Percentiles rank a stretch among this genome's conserved stretches.
These are phyloP conservation scores for Biscogniauxia marginata DNA, from an alignment of 2,329 filamentous ascomycete genomes.

Conservation along the genomic window DNA sequence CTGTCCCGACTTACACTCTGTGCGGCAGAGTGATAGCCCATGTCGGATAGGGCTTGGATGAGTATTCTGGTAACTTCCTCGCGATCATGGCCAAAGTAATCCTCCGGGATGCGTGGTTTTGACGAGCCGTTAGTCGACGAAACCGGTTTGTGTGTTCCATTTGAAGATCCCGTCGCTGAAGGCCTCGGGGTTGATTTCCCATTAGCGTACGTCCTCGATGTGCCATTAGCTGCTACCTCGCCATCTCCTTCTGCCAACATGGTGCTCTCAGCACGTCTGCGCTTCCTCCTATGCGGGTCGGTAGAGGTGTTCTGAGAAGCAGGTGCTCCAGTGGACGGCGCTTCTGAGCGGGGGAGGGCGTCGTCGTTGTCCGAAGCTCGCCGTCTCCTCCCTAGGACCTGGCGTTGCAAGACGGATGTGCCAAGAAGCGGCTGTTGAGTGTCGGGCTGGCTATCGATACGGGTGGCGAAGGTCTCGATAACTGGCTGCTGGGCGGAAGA, in stretches of 20 bases:
- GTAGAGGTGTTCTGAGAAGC: conserved; percentile 18
- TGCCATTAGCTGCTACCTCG: conserved; percentile 51
- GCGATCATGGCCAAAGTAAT: conserved; percentile 81
- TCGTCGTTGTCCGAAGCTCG: conserved; percentile 44
- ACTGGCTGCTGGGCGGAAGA: conserved; percentile 7
- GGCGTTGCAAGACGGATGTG: conserved; percentile 23
- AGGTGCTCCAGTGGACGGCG: conserved; percentile 22
- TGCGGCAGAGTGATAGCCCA: conserved; percentile 82
- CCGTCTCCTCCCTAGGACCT: conserved; percentile 56
- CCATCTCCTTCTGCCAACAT: conserved; percentile 63
- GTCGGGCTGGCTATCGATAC: conserved; percentile 9
- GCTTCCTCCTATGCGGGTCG: conserved; percentile 49
- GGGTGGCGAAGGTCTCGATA: conserved; percentile 5
- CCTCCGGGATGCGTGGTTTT: conserved; percentile 29
- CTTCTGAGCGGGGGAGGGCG: conserved; percentile 14
- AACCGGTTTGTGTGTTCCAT: conserved; percentile 47
- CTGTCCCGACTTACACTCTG: conserved; percentile 75
- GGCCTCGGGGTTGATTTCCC: conserved; percentile 51
- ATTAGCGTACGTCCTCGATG: conserved; percentile 53
- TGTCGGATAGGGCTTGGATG: conserved; percentile 84
- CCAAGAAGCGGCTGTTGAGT: conserved; percentile 4
- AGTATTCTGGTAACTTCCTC: conserved; percentile 92
- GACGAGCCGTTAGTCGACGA: conserved; percentile 56
- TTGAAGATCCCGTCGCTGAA: conserved; percentile 38
- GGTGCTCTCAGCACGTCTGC: conserved; percentile 54